Conservation (phyloP, 1,284 basidiomycete genomes). For the Pascua sp. region DNA sequence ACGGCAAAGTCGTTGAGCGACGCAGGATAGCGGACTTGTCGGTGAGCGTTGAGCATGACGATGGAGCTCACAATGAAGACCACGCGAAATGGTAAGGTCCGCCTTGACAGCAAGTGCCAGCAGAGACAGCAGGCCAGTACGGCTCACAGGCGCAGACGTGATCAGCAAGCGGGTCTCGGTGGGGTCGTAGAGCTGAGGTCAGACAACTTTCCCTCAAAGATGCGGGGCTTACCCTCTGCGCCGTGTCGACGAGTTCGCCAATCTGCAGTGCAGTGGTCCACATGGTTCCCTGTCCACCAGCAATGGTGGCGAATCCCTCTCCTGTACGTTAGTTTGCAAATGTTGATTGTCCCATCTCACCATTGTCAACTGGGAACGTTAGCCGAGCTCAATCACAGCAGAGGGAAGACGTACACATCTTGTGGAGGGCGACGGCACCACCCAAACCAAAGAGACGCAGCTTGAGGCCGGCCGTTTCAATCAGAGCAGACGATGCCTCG, state of each 20-base stretch:
- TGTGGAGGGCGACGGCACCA: constrained; percentile 92
- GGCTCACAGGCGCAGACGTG: constrained; percentile 86
- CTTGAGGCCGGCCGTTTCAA: constrained; percentile 91
- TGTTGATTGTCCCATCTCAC: constrained; percentile 6
- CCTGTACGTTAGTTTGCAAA: constrained; percentile 44
- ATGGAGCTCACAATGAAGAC: constrained; percentile 66
- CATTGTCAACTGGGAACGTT: constrained; percentile 46
- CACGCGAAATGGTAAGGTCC: constrained; percentile 89
- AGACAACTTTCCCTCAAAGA: not conserved
- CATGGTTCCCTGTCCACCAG: constrained; percentile 96
- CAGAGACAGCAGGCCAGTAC: constrained; percentile 89
- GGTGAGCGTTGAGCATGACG: constrained; percentile 2
- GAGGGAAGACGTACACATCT: constrained; percentile 72
- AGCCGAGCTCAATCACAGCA: constrained; percentile 11
- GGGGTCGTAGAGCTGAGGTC: constrained; percentile 64
- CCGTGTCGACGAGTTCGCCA: constrained; percentile 95
- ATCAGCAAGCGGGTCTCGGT: constrained; percentile 91
- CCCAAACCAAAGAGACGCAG: constrained; percentile 90
- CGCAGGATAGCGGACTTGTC: constrained; percentile 76
- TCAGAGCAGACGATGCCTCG: constrained; percentile 83
- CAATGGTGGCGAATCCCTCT: constrained; percentile 89
- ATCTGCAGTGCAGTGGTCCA: constrained; percentile 98
- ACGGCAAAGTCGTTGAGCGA: constrained; percentile 98
- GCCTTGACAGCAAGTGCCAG: constrained; percentile 87
- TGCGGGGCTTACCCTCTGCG: constrained; percentile 66